Percentiles rank a stretch among this genome's conserved stretches.
These are phyloP conservation scores for Teunomyces atbi DNA, from an alignment of 805 yeast genomes.

Conservation along the genomic window DNA sequence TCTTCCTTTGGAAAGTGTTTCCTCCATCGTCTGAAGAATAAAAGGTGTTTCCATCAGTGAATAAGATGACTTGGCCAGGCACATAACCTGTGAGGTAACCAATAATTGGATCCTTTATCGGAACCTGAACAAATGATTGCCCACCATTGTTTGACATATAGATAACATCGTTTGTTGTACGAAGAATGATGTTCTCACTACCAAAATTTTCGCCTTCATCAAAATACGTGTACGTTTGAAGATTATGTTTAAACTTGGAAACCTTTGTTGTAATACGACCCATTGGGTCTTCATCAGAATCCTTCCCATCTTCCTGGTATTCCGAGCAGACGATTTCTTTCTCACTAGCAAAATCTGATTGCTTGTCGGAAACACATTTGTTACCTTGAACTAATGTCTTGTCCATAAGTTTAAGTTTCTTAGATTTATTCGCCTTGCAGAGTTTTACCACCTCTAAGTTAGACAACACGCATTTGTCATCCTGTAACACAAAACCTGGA, in stretches of 20 bases:
- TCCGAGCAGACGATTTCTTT: constrained; percentile 38
- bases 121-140: constrained; percentile 40
- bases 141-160: constrained; percentile 77
- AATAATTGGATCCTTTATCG: constrained; percentile 40
- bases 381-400: constrained; percentile 46
- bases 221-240: constrained; percentile 59
- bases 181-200: constrained; percentile 51
- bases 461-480: constrained; percentile 15
- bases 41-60: constrained; percentile 50
- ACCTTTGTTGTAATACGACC: constrained; percentile 35
- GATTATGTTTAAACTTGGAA: constrained; percentile 49
- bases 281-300: constrained; percentile 8
- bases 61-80: constrained; percentile 54
- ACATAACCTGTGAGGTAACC: constrained; percentile 62
- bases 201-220: constrained; percentile 42
- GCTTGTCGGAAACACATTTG: constrained; percentile 34
- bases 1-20: constrained; percentile 44
- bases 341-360: constrained; percentile 23
- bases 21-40: constrained; percentile 72
- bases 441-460: constrained; percentile 18
- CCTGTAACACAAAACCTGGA: constrained; percentile 39
- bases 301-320: constrained; percentile 11
- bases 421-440: constrained; percentile 21
- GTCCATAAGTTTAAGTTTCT: constrained; percentile 31
- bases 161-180: constrained; percentile 50